A percentile compares a stretch with the other conserved stretches of the same genome.
Conservation (phyloP, 2,329 filamentous ascomycete species). For the Paecilomyces variotii region DNA sequence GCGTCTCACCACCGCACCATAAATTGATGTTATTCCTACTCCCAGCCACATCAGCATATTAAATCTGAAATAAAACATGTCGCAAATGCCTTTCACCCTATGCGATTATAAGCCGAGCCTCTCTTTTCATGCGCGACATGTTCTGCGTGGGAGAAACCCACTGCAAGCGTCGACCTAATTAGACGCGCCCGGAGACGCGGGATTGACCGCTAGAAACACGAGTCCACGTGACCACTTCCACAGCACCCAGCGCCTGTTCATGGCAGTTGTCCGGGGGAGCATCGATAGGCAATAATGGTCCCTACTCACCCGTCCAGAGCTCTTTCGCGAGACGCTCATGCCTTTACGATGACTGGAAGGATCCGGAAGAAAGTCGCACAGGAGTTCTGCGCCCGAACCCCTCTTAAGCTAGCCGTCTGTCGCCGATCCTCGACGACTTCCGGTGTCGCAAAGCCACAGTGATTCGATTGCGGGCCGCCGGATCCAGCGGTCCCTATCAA, state of each 20-base stretch:
- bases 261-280: background rate
- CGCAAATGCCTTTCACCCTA: background rate
- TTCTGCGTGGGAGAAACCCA: background rate
- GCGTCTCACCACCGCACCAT: slow-evolving; percentile 14
- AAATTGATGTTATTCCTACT: background rate
- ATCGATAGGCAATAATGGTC: background rate
- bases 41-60: background rate
- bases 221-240: slow-evolving; percentile 20
- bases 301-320: background rate
- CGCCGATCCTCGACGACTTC: slow-evolving; percentile 1
- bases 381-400: background rate
- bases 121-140: slow-evolving; percentile 2
- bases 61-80: background rate
- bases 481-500: slow-evolving; percentile 26
- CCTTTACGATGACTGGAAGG: background rate
- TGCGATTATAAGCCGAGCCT: background rate
- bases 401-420: slow-evolving; percentile 1
- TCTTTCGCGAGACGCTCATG: background rate
- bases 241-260: background rate
- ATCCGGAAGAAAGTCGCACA: background rate
- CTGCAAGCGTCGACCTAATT: background rate
- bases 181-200: slow-evolving; percentile 14
- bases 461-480: slow-evolving; percentile 19
- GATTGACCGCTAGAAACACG: slow-evolving; percentile 16
- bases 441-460: slow-evolving; percentile 15